Evolutionary conservation across 371 early-diverging fungal species (phyloP), one percentile per base, ranked within the genome.

Genomic region (Mortierella sp.): DNA sequence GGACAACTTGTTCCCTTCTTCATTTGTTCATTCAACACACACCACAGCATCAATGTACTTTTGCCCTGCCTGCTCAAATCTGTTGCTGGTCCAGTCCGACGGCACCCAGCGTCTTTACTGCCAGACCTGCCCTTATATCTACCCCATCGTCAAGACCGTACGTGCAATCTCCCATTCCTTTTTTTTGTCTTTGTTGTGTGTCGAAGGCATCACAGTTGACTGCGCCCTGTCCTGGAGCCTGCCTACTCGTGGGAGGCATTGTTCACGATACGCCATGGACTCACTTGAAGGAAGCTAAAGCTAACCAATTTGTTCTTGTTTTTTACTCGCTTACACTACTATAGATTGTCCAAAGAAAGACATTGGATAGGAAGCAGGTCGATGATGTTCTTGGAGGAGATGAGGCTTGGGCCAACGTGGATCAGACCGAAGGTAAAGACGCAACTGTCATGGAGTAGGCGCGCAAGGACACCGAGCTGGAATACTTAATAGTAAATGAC

Each of bases 341-440:
- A 61, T 77, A 76, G 73, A 70, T 87, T 91, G 95, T 91, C 86
- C 77, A 91, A 90, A 24, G 93, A 34, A 93, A 92, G 72, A 79
- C 86, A 44, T 91, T 97, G 74, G 90, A 96, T 77, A 91, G 95
- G 74, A 98, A 98, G 85, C 92, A 95, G 87, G 95, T 97, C 2
- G 98, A 98, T 86, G 98, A 98, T 90, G 96, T 98, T 3, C 89
- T 98, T 34, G 98, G 98, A 79, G 97, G 98, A 71, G 96, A 93
- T 50, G 93, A 96, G 26, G 96, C 96, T 0, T 98, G 98, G 98
- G 93, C 95, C 53, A 97, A 97, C 87, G 98, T 97, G 31, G 98
- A 98, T 89, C 88, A 93, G 40, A 96, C 96, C 0, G 97, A 97
- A 85, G 93, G 95, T 95, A 82, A 70, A 53, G 48, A 13, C 19